Evolutionary conservation across 225 moss, liverwort and hornwort species (phyloP).

Genomic region (Climacium dendroides): DNA sequence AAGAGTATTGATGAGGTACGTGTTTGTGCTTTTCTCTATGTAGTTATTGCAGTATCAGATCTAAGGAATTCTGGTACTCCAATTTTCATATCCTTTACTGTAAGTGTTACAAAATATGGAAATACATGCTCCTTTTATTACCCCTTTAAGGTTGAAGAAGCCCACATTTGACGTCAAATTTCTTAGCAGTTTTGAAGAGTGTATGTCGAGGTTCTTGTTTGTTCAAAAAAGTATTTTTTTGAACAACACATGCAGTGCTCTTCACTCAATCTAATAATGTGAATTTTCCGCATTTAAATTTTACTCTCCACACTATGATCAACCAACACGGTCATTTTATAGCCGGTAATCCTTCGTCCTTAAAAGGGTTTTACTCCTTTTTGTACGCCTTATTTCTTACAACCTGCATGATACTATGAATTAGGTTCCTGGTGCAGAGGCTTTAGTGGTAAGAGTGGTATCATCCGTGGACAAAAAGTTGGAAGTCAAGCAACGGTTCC

Average conservation of each 20-base stretch:
- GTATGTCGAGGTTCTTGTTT: neutral
- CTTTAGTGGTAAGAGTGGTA: slow-evolving; percentile 89
- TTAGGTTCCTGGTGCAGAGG: slow-evolving; percentile 77
- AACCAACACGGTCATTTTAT: no score
- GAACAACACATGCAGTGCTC: neutral
- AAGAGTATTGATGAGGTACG: slow-evolving; percentile 67
- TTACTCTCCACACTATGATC: neutral
- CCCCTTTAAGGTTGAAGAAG: no score
- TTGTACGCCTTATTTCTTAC: neutral
- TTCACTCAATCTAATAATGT: neutral
- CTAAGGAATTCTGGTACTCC: neutral
- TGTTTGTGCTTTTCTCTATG: neutral
- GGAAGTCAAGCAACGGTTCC: slow-evolving; percentile 94
- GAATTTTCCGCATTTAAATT: neutral
- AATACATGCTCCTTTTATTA: neutral
- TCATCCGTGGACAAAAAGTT: slow-evolving; percentile 96
- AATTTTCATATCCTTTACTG: neutral
- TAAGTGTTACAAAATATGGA: neutral
- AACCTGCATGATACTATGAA: neutral
- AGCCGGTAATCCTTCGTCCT: neutral
- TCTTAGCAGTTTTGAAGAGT: neutral
- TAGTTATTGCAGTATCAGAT: neutral
- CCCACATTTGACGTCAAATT: neutral
- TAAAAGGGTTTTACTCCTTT: neutral
- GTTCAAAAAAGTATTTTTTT: neutral